phyloP scores from a whole-genome alignment of 202 grass and related monocot genomes.

The Zizania palustris region DNA sequence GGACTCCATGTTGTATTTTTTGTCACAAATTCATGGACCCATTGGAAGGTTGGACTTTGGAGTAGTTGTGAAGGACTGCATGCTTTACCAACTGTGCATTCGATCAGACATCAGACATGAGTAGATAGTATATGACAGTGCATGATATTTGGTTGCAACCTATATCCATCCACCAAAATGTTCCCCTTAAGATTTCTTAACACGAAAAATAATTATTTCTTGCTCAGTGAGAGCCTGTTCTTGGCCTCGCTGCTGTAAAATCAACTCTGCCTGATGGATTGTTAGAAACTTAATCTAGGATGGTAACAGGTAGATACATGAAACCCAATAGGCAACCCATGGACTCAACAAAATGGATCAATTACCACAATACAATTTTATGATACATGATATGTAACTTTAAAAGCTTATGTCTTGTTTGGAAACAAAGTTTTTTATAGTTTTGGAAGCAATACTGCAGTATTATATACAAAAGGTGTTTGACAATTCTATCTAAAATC shows the following conservation, averaged over 20 bases:
- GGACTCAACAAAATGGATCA: too few relatives aligned
- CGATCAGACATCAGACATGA: neutral
- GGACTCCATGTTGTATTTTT: neutral
- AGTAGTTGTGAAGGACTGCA: conserved; percentile 5
- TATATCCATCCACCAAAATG: conserved; percentile 15
- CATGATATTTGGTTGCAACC: conserved; percentile 11
- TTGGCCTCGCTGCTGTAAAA: too few relatives aligned
- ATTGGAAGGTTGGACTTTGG: conserved; percentile 14
- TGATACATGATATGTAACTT: too few relatives aligned
- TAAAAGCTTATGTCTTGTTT: too few relatives aligned
- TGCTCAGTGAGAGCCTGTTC: neutral
- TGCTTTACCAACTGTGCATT: conserved; percentile 37
- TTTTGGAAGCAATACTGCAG: too few relatives aligned
- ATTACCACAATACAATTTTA: too few relatives aligned
- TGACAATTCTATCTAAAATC: too few relatives aligned
- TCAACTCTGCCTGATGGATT: neutral
- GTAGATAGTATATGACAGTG: neutral
- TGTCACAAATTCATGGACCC: neutral
- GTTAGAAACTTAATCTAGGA: neutral
- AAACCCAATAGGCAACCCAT: too few relatives aligned
- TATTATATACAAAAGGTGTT: too few relatives aligned
- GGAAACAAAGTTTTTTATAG: too few relatives aligned
- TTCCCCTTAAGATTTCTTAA: conserved; percentile 4
- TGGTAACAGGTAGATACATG: too few relatives aligned
- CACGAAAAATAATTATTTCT: neutral